Base-by-base conservation (phyloP, 2,329 filamentous ascomycete genomes). In the Trichoderma sp. region DNA sequence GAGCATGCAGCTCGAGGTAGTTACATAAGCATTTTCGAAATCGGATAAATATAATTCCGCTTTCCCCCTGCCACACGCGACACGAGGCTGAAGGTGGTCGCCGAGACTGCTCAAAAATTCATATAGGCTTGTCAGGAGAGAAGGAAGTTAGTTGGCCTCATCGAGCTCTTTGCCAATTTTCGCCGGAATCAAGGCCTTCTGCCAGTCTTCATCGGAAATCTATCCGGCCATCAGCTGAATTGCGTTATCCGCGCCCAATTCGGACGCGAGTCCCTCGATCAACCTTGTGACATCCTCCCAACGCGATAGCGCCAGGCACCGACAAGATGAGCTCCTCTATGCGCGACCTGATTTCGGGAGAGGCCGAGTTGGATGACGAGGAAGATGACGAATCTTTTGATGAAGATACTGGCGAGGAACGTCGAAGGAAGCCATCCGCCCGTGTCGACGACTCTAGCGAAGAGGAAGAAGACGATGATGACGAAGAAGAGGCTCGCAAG, bases 381-480 rank as follows among this genome's bases (percentile, higher is more conserved):
- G 94, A 96, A 79, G 94, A 96, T 71, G 95, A 97, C 77, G 94
- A 94, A 80, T 94, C 93, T 11, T 93, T 93, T 77, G 93, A 95
- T 80, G 94, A 95, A 78, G 93, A 94, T 77, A 92, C 89, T 31
- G 93, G 91, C 71, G 89, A 93, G 80, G 84, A 86, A 64, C 86
- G 85, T 63, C 79, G 84, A 71, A 86, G 87, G 81, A 83, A 87
- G 76, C 81, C 78, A n/a, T 41, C 78, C 33, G 76, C 76, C 62
- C 80, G 76, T 6, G 85, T 94, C 73, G 93, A 96, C 80, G 95
- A 98, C 84, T 97, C 94, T 0, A 97, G 94, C 80, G 95, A 97
- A 80, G 95, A 98, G 81, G 95, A 97, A 77, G 94, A 97, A 41
- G 94, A 97, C 73, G 95, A 98, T 76, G 95, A 98, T 75, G 95